A percentile compares a stretch with the other conserved stretches of the same genome.
Evolutionary conservation across 108 stramenopile genomes (phyloP).

Genomic region (Cyclotella cryptica): DNA sequence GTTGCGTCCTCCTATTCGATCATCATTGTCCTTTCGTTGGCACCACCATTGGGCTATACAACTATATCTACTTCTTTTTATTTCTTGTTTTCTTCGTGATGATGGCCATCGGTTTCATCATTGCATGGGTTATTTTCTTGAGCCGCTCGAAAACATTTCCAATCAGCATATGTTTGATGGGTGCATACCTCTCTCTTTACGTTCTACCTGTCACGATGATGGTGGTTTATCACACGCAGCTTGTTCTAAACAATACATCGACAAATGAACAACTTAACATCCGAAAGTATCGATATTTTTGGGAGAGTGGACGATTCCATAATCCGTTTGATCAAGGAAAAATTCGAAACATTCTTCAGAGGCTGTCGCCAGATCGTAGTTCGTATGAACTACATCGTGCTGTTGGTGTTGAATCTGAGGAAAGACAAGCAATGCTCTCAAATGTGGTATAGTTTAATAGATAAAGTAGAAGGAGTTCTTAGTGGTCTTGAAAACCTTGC

Average conservation of each 20-base stretch:
- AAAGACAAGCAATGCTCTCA: constrained; percentile 19
- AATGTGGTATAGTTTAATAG: constrained; percentile 11
- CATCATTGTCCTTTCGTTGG: constrained; percentile 99
- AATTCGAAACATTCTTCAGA: constrained; percentile 54
- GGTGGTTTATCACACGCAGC: constrained; percentile 87
- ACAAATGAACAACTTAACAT: constrained; percentile 95
- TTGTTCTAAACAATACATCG: constrained; percentile 86
- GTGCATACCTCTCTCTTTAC: constrained; percentile 71
- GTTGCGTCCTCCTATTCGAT: constrained; percentile 96
- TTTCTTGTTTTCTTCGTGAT: constrained; percentile 75
- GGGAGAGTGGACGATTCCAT: constrained; percentile 59
- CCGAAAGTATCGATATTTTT: constrained; percentile 84
- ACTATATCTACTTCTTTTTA: constrained; percentile 93
- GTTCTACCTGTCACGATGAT: constrained; percentile 66
- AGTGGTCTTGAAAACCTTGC: background rate
- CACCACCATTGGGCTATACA: constrained; percentile 93
- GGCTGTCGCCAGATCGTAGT: constrained; percentile 47
- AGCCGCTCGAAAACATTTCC: constrained; percentile 39
- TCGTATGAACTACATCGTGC: constrained; percentile 24
- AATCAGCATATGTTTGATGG: constrained; percentile 42
- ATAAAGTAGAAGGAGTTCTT: background rate
- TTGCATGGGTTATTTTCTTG: constrained; percentile 64
- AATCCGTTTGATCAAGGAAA: constrained; percentile 92
- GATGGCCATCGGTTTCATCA: constrained; percentile 53
- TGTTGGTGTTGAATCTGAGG: constrained; percentile 3